phyloP scores from a whole-genome alignment of 768 basidiomycete species.

The Tricholoma saponaceum region DNA sequence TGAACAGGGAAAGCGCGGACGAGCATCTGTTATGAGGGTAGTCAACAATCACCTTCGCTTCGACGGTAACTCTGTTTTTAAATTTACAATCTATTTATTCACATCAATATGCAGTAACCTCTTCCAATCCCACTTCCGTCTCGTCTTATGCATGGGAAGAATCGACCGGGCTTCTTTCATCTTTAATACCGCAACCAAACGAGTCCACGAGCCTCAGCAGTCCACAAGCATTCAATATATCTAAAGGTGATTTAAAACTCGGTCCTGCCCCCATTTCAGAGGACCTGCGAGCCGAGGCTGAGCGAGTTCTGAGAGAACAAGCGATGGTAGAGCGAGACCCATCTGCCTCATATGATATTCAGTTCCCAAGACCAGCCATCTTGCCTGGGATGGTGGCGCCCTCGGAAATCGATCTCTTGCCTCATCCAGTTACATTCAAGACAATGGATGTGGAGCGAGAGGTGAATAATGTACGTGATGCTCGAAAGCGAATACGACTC shows the following conservation, averaged over 20 bases:
- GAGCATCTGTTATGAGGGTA: constrained; percentile 88
- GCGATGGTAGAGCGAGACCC: constrained; percentile 72
- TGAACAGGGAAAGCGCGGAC: constrained; percentile 77
- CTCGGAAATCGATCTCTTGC: constrained; percentile 67
- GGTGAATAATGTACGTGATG: constrained; percentile 85
- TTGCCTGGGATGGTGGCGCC: constrained; percentile 60
- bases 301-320: constrained; percentile 77
- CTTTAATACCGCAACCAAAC: constrained; percentile 63
- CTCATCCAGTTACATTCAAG: constrained; percentile 80
- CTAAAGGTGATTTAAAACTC: constrained; percentile 78
- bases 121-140: constrained; percentile 61
- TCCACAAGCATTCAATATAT: constrained; percentile 70
- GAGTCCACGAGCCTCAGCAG: constrained; percentile 49
- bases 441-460: constrained; percentile 87
- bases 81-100: constrained; percentile 12
- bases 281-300: constrained; percentile 76
- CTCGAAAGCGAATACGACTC: constrained; percentile 85
- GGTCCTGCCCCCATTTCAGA: constrained; percentile 78
- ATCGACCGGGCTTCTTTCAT: constrained; percentile 77
- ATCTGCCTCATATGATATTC: constrained; percentile 60
- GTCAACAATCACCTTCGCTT: constrained; percentile 92
- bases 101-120: constrained; percentile 50
- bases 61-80: constrained; percentile 55
- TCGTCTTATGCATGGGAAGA: constrained; percentile 76
- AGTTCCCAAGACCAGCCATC: constrained; percentile 45